Evolutionary conservation across 441 rosid genomes (phyloP), one percentile per base, ranked within the genome.

Genomic region (Gossypium davidsonii): DNA sequence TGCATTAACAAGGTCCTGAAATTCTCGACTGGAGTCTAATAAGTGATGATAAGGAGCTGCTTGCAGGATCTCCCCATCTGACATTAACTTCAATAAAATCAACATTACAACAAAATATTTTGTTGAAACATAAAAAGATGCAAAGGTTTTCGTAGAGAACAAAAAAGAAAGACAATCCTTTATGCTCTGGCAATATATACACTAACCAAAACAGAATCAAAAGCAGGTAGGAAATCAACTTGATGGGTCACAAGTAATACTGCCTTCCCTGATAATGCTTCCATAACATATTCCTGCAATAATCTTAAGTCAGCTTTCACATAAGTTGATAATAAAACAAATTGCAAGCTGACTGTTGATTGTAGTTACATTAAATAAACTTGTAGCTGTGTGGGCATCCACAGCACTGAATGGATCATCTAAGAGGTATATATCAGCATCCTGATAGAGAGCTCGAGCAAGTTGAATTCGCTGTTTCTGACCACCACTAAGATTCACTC

Each of bases 331-430:
- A 46, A 5, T 12, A 62, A 67, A 39, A 31, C 34, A 6, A 23
- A 67, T 14, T 67, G 15, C 42, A 21, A 3, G 60, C 64, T 74
- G 25, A 18, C 18, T 56, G 17, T 26, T 70, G 70, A 57, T 21
- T 57, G 17, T 62, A 53, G 48, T 81, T 10, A 95, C 99, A 79
- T 91, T 86, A 70, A 95, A 91, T 73, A 95, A 86, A 83, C 88
- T 91, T 1, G 97, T 83, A 63, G 99, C 99, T 61, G 99, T 95
- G 57, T 93, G 90, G 26, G 98, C 98, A 85, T 95, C 99, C 58
- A 95, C 96, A 2, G 98, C 98, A 75, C 99, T 96, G 69, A 93
- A 96, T 15, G 99, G 98, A 87, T 96, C 99, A 72, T 93, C 99
- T 82, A 95, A 74, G 66, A 93, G 94, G 72, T 95, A 95, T 34